Conservation (phyloP, 441 rosid genomes). For the Populus hybrid region DNA sequence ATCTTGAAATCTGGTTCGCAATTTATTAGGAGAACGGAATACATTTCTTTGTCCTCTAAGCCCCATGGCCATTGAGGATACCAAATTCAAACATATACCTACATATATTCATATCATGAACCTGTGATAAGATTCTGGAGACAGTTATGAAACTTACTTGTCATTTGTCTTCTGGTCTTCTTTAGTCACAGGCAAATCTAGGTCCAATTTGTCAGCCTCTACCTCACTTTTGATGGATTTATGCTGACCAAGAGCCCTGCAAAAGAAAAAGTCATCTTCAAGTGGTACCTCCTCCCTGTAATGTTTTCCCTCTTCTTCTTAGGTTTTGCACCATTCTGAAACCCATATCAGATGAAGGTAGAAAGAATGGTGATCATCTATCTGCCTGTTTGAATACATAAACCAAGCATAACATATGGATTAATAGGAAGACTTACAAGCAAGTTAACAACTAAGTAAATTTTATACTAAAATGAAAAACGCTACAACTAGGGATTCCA, state of each 20-base stretch:
- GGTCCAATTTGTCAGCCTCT: slow-evolving; percentile 6
- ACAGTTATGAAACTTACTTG: slow-evolving; percentile 7
- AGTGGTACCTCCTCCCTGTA: slow-evolving; percentile 8
- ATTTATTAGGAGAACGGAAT: neutral
- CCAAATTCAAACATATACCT: neutral
- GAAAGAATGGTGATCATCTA: neutral
- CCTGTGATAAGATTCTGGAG: neutral
- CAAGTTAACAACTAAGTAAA: neutral
- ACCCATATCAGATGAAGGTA: neutral
- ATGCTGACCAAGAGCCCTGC: slow-evolving; percentile 4
- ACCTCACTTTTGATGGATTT: slow-evolving; percentile 5
- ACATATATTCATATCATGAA: neutral
- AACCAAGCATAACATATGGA: neutral
- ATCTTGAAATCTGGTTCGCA: neutral
- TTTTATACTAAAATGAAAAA: neutral
- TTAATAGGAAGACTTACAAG: neutral
- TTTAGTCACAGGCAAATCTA: neutral
- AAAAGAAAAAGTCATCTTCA: slow-evolving; percentile 20
- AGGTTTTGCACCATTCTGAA: slow-evolving; percentile 45
- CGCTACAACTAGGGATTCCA: neutral
- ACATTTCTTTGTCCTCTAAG: neutral
- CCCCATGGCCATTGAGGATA: neutral
- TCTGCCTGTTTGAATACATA: slow-evolving; percentile 9
- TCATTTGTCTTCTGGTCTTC: slow-evolving; percentile 6
- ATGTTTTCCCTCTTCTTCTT: slow-evolving; percentile 57